Conservation (phyloP, 768 basidiomycete species). For the Pholiota microspora region DNA sequence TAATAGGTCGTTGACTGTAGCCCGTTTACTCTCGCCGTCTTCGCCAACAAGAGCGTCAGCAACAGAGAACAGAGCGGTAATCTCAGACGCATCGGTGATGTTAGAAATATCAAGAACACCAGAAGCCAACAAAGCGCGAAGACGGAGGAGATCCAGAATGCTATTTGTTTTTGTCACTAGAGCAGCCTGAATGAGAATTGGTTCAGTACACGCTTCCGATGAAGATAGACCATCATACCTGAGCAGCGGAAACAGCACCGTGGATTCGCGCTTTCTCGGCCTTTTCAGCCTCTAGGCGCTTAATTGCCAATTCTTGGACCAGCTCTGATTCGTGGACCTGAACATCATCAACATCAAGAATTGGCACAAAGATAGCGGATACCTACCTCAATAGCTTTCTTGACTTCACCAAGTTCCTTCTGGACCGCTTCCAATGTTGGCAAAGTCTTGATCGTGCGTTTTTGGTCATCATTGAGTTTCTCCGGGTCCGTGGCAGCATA, state of each 20-base stretch:
- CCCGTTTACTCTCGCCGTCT: conserved; percentile 47
- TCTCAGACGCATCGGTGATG: conserved; percentile 49
- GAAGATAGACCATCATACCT: conserved; percentile 39
- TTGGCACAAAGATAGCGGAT: background rate
- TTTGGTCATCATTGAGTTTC: conserved; percentile 89
- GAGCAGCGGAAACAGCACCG: conserved; percentile 52
- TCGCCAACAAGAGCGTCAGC: conserved; percentile 56
- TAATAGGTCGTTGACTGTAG: conserved; percentile 54
- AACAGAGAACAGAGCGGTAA: conserved; percentile 50
- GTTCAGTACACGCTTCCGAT: background rate
- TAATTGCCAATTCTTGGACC: conserved; percentile 50
- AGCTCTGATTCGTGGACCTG: conserved; percentile 67
- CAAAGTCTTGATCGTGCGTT: conserved; percentile 66
- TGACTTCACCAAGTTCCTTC: conserved; percentile 82
- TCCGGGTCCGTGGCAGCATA: conserved; percentile 68
- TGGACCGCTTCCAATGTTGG: conserved; percentile 73
- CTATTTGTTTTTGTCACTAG: conserved; percentile 42
- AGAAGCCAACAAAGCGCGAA: conserved; percentile 48
- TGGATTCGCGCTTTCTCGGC: conserved; percentile 53
- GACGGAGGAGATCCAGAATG: conserved; percentile 56
- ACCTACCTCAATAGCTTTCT: conserved; percentile 79
- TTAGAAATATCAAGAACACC: conserved; percentile 41
- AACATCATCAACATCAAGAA: conserved; percentile 10
- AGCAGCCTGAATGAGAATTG: conserved; percentile 35
- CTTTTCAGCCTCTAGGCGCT: conserved; percentile 56